These are phyloP conservation scores for Botryotinia calthae DNA, from an alignment of 2,329 filamentous ascomycete genomes.

Conservation along the genomic window DNA sequence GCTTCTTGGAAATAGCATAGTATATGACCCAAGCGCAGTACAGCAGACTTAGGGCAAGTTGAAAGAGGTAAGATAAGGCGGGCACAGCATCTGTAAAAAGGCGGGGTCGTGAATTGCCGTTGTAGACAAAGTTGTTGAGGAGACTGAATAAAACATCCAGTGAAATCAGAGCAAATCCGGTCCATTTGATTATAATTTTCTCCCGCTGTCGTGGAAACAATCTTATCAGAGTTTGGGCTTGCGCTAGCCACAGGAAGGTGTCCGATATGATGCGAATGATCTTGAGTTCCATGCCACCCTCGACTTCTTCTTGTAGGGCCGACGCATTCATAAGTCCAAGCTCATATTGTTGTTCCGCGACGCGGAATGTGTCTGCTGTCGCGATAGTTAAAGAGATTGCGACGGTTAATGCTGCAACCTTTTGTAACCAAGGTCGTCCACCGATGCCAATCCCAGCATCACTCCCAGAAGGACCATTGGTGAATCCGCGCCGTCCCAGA, in stretches of 20 bases:
- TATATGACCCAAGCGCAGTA: conserved; percentile 75
- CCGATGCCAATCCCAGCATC: conserved; percentile 78
- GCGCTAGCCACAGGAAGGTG: conserved; percentile 94
- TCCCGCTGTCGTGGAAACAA: conserved; percentile 95
- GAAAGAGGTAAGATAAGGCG: conserved; percentile 70
- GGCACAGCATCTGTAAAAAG: conserved; percentile 88
- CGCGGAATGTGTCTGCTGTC: conserved; percentile 83
- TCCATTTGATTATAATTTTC: conserved; percentile 98
- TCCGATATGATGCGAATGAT: conserved; percentile 91
- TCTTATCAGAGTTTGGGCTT: conserved; percentile 93
- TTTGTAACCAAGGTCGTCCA: conserved; percentile 90
- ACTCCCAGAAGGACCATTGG: conserved; percentile 68
- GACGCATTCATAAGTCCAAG: conserved; percentile 77
- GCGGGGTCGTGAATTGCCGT: conserved; percentile 60
- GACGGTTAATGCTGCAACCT: conserved; percentile 70
- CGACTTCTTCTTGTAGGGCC: conserved; percentile 72
- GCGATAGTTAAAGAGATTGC: conserved; percentile 89
- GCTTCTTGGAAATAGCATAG: conserved; percentile 67
- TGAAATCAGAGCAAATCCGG: conserved; percentile 88
- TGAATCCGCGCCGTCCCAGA: conserved; percentile 78
- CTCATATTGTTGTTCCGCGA: conserved; percentile 78
- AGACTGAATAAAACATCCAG: conserved; percentile 89
- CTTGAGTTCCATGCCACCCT: conserved; percentile 81
- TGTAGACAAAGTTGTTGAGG: conserved; percentile 77
- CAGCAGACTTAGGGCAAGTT: conserved; percentile 65